These are phyloP conservation scores for Ambispora gerdemannii DNA, from an alignment of 192 early-diverging fungal genomes.

Conservation along the genomic window DNA sequence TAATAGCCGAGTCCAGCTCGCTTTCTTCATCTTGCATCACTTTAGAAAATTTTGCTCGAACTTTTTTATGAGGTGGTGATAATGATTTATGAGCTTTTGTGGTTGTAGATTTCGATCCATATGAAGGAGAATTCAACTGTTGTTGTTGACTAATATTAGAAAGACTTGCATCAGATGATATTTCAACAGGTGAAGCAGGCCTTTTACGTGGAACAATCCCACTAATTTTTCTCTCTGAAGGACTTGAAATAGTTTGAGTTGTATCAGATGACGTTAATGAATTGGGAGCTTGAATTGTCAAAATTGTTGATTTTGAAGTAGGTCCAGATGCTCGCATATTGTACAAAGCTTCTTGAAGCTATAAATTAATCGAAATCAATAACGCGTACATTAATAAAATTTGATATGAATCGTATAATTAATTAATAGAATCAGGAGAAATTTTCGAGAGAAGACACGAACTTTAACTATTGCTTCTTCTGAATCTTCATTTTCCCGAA, in stretches of 20 bases:
- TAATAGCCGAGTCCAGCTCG: slow-evolving; percentile 24
- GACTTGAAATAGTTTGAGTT: not conserved
- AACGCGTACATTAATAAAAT: not conserved
- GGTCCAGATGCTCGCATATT: slow-evolving; percentile 45
- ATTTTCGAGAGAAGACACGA: not conserved
- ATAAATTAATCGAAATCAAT: slow-evolving; percentile 15
- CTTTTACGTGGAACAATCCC: slow-evolving; percentile 26
- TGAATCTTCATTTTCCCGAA: slow-evolving; percentile 56
- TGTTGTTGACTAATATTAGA: slow-evolving; percentile 18
- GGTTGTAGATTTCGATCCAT: not conserved
- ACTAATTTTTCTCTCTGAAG: not conserved
- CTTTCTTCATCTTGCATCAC: slow-evolving; percentile 16
- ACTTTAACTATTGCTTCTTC: slow-evolving; percentile 47
- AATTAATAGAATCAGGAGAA: not conserved
- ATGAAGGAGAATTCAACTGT: slow-evolving; percentile 1
- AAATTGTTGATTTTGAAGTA: slow-evolving; percentile 31
- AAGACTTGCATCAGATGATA: slow-evolving; percentile 3
- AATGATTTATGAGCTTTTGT: slow-evolving; percentile 14
- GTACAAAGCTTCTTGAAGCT: slow-evolving; percentile 46
- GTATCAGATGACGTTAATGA: slow-evolving; percentile 35
- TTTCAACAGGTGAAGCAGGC: slow-evolving; percentile 24
- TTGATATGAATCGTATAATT: too few species aligned
- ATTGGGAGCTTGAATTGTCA: slow-evolving; percentile 31
- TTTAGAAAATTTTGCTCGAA: slow-evolving; percentile 14
- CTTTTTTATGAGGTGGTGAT: slow-evolving; percentile 32